Conservation (phyloP, 352 stramenopile genomes). For the Phytophthora foliorum region DNA sequence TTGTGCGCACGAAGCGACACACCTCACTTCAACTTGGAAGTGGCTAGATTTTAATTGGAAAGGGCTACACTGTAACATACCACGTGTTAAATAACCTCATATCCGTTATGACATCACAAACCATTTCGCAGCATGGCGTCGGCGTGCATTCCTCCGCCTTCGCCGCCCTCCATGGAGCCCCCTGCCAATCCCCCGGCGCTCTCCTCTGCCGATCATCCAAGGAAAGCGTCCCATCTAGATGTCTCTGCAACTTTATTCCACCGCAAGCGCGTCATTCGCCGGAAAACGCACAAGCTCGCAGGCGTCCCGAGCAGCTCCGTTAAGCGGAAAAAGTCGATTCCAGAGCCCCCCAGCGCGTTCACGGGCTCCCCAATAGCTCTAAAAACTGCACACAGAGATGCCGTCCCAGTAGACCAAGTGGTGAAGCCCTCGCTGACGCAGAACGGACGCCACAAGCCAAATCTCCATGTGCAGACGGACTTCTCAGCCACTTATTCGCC, state of each 20-base stretch:
- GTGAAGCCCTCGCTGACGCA: not conserved
- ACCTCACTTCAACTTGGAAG: slow-evolving; percentile 24
- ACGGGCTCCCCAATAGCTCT: slow-evolving; percentile 1
- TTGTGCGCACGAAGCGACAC: slow-evolving; percentile 32
- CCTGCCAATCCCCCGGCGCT: slow-evolving; percentile 1
- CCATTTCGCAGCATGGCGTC: slow-evolving; percentile 8
- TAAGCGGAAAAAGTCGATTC: slow-evolving; percentile 29
- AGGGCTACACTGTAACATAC: slow-evolving; percentile 11
- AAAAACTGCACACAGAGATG: not conserved
- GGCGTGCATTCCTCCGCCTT: slow-evolving; percentile 15
- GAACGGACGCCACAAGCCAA: slow-evolving; percentile 24
- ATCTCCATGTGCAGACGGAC: slow-evolving; percentile 49
- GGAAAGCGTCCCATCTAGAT: slow-evolving; percentile 15
- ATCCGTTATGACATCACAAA: slow-evolving; percentile 9
- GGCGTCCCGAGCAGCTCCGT: slow-evolving; percentile 24
- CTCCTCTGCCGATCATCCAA: not conserved
- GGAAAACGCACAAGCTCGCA: slow-evolving; percentile 23
- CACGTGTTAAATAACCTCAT: slow-evolving; percentile 9
- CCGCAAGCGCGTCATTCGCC: slow-evolving; percentile 31
- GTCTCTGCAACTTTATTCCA: slow-evolving; percentile 37
- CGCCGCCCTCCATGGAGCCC: slow-evolving; percentile 9
- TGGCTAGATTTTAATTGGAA: slow-evolving; percentile 15
- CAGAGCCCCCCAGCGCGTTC: slow-evolving; percentile 1
- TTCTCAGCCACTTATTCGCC: slow-evolving; percentile 31
- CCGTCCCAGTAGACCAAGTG: not conserved